Percentiles rank a stretch among this genome's conserved stretches.
phyloP scores from a whole-genome alignment of 768 basidiomycete genomes.

The Panaeolus cyanescens region DNA sequence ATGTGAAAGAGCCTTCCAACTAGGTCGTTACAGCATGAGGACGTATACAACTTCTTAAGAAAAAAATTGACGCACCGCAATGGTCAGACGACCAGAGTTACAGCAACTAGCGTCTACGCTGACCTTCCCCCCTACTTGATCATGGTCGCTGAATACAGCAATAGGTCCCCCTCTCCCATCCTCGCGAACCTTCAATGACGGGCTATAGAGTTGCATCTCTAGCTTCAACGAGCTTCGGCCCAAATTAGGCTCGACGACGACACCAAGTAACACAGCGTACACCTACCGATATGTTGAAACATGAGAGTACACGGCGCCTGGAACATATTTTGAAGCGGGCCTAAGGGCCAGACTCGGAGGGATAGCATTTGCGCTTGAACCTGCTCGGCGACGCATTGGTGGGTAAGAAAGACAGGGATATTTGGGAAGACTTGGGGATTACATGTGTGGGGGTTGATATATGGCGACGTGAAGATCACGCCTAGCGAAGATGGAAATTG shows the following conservation, averaged over 20 bases:
- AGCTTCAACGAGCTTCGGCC: conserved; percentile 50
- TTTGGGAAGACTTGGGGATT: conserved; percentile 12
- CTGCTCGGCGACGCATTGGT: conserved; percentile 23
- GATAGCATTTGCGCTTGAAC: conserved; percentile 23
- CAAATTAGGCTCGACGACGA: neutral
- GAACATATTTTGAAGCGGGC: conserved; percentile 35
- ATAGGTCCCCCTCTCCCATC: conserved; percentile 31
- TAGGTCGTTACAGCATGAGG: conserved; percentile 22
- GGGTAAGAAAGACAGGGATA: conserved; percentile 10
- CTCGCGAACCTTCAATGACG: conserved; percentile 54
- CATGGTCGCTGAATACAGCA: conserved; percentile 63
- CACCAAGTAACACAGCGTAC: neutral
- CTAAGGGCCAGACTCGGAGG: conserved; percentile 25
- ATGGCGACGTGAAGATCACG: conserved; percentile 19
- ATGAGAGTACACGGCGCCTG: conserved; percentile 41
- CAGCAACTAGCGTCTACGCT: conserved; percentile 53
- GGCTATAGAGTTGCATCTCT: conserved; percentile 63
- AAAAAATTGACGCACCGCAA: conserved; percentile 44
- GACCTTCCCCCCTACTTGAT: conserved; percentile 61
- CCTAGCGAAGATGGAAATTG: conserved; percentile 18
- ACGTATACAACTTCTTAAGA: neutral
- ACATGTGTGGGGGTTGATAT: conserved; percentile 19
- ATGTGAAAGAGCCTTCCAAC: conserved; percentile 67
- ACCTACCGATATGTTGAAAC: conserved; percentile 53
- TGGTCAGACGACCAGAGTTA: conserved; percentile 55